These are phyloP conservation scores for Podospora pseudocomata DNA, from an alignment of 495 filamentous ascomycete genomes.

Conservation along the genomic window DNA sequence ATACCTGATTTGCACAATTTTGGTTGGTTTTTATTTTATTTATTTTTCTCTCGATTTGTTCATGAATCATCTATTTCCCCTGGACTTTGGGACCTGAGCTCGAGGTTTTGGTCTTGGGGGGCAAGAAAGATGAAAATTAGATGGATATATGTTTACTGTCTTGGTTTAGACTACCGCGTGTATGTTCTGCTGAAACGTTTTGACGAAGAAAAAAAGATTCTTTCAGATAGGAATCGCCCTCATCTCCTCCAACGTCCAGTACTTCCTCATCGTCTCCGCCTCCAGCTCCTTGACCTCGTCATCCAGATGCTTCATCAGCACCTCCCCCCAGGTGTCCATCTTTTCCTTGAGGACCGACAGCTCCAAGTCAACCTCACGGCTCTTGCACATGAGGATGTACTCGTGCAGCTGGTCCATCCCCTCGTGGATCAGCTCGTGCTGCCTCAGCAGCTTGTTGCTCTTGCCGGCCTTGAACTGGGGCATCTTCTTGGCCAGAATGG, in stretches of 20 bases:
- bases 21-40: constrained; percentile 21
- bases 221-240: constrained; percentile 62
- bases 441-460: constrained; percentile 50
- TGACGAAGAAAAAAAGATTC: neutral
- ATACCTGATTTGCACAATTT: constrained; percentile 33
- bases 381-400: constrained; percentile 63
- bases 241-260: constrained; percentile 78
- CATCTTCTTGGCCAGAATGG: constrained; percentile 72
- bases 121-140: constrained; percentile 2
- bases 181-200: neutral
- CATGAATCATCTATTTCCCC: constrained; percentile 9
- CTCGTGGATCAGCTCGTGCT: constrained; percentile 77
- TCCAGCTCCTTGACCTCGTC: constrained; percentile 67
- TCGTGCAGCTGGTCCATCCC: constrained; percentile 70
- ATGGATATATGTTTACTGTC: neutral
- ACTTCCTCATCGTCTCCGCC: constrained; percentile 84
- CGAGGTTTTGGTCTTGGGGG: neutral
- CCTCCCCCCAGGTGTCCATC: constrained; percentile 62
- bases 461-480: constrained; percentile 58
- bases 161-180: neutral
- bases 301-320: constrained; percentile 70
- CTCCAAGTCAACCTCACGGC: constrained; percentile 64
- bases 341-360: constrained; percentile 62
- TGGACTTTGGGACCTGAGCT: neutral
- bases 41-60: constrained; percentile 19